Base-by-base conservation (phyloP, 2,329 filamentous ascomycete species). In the Xylaria arbuscula region DNA sequence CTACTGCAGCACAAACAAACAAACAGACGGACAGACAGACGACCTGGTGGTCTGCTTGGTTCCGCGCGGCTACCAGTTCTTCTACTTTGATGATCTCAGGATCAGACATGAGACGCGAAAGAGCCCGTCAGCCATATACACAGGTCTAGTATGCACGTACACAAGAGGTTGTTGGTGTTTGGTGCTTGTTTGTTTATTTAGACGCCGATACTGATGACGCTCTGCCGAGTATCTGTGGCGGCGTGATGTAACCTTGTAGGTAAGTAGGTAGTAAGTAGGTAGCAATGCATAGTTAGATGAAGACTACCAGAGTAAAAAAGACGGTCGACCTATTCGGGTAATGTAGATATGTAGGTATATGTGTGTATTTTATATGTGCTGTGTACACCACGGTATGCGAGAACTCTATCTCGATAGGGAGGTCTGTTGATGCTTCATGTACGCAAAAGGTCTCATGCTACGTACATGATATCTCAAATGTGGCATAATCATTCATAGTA, bases 21-120 rank as follows among this genome's bases (percentile, higher is more conserved):
- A n/a, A n/a, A n/a, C n/a, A 28, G 28, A 28, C 28, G 5, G 28
- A 28, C 28, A 28, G 28, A 28, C 28, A 28, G 28, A 28, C 28
- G 28, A 28, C 28, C 5, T 3, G 28, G 28, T 28, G 19, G n/a
- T 53, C 50, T 48, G 38, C 38, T 62, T 13, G 48, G 57, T 55
- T 69, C 62, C 67, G 67, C 67, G 67, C 67, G 67, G 67, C 58
- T 69, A 36, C 24, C 62, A 38, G 6, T 50, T 58, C 53, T 65
- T 66, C 57, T 54, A 62, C 19, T 38, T 38, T n/a, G 24, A 17
- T 19, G 45, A 36, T 40, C 38, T 40, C 19, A 51, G 42, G 61
- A 57, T 40, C 42, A n/a, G 19, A 19, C 60, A 28, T 63, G 60
- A 51, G 32, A 38, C 19, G 19, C 40, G 40, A 45, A 17, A 45